Conservation (phyloP, 352 stramenopile genomes). For the Pythium myriotylum region DNA sequence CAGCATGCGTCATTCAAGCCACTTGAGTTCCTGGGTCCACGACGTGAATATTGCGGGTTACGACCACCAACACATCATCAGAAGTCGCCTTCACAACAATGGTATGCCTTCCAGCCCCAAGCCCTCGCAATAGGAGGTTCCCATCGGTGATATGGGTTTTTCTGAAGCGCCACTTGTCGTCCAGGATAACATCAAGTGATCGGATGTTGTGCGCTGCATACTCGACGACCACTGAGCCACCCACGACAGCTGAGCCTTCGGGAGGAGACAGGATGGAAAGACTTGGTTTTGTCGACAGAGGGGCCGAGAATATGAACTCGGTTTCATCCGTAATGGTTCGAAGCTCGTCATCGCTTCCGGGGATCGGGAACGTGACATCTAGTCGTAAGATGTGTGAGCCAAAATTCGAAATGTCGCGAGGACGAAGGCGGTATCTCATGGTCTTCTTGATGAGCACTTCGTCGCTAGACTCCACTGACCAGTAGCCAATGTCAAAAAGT, state of each 20-base stretch:
- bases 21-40: neutral
- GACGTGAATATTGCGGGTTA: neutral
- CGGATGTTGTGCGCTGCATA: conserved; percentile 44
- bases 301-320: conserved; percentile 20
- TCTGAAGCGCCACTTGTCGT: conserved; percentile 29
- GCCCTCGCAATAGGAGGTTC: conserved; percentile 45
- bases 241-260: conserved; percentile 29
- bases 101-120: conserved; percentile 35
- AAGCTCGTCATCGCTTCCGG: conserved; percentile 37
- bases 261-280: conserved; percentile 32
- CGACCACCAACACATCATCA: neutral
- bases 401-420: conserved; percentile 5
- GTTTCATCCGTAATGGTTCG: conserved; percentile 32
- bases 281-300: conserved; percentile 12
- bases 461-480: neutral
- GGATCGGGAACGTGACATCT: conserved; percentile 42
- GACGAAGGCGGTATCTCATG: conserved; percentile 21
- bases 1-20: conserved; percentile 1
- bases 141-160: conserved; percentile 41
- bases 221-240: conserved; percentile 35
- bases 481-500: conserved; percentile 42
- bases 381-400: conserved; percentile 31
- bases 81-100: conserved; percentile 34
- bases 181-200: conserved; percentile 33
- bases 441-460: conserved; percentile 23